These are phyloP conservation scores for Talaromyces sp. DNA, from an alignment of 2,329 filamentous ascomycete genomes.

Conservation along the genomic window DNA sequence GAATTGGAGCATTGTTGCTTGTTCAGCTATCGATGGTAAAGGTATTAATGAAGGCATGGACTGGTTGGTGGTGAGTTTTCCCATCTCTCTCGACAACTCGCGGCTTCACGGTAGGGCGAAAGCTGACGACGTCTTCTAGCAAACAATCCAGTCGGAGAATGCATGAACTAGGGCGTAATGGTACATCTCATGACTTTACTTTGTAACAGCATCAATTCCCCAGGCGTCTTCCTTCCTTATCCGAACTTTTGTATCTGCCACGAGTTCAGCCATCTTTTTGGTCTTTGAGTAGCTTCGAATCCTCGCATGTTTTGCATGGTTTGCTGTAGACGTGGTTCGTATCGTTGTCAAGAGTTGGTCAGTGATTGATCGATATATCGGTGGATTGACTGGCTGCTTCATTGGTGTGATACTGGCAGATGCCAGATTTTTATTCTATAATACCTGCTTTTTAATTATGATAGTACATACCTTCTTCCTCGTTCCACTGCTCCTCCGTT, in stretches of 20 bases:
- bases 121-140: constrained; percentile 25
- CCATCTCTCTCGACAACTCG: not conserved
- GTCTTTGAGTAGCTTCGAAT: not conserved
- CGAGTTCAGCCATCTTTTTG: not conserved
- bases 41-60: constrained; percentile 98
- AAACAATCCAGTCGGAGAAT: constrained; percentile 46
- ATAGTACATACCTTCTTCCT: constrained; percentile 11
- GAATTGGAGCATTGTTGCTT: constrained; percentile 99
- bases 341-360: not conserved
- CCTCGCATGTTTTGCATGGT: constrained; percentile 2
- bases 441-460: constrained; percentile 6
- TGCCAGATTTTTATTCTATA: not conserved
- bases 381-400: not conserved
- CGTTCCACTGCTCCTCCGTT: not conserved
- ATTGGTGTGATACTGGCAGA: constrained; percentile 1
- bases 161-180: constrained; percentile 35
- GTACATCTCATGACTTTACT: constrained; percentile 17
- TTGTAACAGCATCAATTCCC: constrained; percentile 17
- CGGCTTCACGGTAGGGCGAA: not conserved
- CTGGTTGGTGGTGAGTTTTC: constrained; percentile 79
- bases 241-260: constrained; percentile 1
- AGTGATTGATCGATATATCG: not conserved
- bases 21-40: constrained; percentile 90
- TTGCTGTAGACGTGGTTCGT: constrained; percentile 7
- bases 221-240: constrained; percentile 13